A percentile compares a stretch with the other conserved stretches of the same genome.
Evolutionary conservation across 495 filamentous ascomycete genomes (phyloP).

Genomic region (Amphirosellinia nigrospora): DNA sequence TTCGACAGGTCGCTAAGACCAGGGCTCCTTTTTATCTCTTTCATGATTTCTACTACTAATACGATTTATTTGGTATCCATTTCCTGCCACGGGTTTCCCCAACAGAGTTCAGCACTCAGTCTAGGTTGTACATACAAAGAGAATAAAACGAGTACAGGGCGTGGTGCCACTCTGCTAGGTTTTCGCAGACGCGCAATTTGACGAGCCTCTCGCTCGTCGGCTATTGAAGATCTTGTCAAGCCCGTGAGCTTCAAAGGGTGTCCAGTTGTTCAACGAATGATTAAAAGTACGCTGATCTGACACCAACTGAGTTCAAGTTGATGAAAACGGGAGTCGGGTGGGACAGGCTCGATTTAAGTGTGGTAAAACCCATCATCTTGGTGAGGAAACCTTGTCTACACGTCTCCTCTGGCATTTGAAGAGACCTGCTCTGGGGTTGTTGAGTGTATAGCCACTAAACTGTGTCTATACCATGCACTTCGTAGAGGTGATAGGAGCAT

Average conservation of each 20-base stretch:
- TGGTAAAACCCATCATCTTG: neutral
- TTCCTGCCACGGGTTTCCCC: slow-evolving; percentile 2
- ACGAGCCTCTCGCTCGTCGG: neutral
- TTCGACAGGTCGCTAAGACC: neutral
- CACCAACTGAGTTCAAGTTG: neutral
- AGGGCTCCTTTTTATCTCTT: neutral
- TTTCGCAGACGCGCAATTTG: neutral
- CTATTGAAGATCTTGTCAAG: neutral
- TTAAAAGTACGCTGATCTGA: neutral
- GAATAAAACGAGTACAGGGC: slow-evolving; percentile 17
- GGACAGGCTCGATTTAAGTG: neutral
- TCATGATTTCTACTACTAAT: slow-evolving; percentile 21
- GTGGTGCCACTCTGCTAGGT: neutral
- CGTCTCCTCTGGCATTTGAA: neutral
- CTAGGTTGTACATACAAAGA: slow-evolving; percentile 21
- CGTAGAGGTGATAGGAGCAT: neutral
- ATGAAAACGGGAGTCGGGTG: neutral
- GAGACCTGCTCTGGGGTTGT: neutral
- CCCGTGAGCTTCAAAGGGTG: neutral
- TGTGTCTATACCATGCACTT: neutral
- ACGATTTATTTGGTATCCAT: slow-evolving; percentile 23
- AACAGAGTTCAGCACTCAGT: neutral
- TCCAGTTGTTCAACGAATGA: neutral
- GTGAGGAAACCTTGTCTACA: neutral
- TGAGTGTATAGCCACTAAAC: neutral